Evolutionary conservation across 2,329 filamentous ascomycete species (phyloP), one percentile per base, ranked within the genome.

Genomic region (Cryphonectria naterciae): DNA sequence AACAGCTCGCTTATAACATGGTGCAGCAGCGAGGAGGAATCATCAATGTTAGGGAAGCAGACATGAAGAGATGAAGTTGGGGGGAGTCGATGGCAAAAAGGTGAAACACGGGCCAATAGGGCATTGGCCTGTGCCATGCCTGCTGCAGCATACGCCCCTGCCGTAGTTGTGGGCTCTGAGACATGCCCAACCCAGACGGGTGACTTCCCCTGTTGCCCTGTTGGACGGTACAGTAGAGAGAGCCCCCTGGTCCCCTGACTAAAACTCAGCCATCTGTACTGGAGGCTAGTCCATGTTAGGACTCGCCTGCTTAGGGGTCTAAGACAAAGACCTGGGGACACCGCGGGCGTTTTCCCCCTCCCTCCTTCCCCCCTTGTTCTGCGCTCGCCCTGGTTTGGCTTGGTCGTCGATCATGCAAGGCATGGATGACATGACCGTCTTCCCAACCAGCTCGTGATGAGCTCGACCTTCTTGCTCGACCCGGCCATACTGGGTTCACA

Each of bases 91-190:
- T 46, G 15, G 37, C 19, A 13, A 35, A 11, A 67, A 70, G 32
- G 64, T 70, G 71, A 72, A 72, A 72, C 68, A 68, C 39, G 65
- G 65, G 65, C 65, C 66, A 68, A 56, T 35, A 46, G 49, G 58
- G 37, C 39, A 37, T 28, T 28, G 56, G 43, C 32, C 67, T 46
- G 56, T 54, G 65, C 25, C 54, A 67, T 60, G 39, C 65, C 56
- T 61, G 65, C 56, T 43, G 54, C 56, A n/a, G 65, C 54, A 46
- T 37, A 32, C 61, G 8, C 39, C 39, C 43, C 43, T 46, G 58
- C 58, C 19, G 11, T 46, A 17, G 25, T 43, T 28, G 37, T 25
- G 61, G 37, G 61, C 61, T 32, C 61, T 22, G 37, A 64, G 37
- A 43, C 61, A 25, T 28, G 54, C 54, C 54, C 25, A 32, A 58